These are phyloP conservation scores for Candida hungchunana DNA, from an alignment of 805 yeast genomes.

Conservation along the genomic window DNA sequence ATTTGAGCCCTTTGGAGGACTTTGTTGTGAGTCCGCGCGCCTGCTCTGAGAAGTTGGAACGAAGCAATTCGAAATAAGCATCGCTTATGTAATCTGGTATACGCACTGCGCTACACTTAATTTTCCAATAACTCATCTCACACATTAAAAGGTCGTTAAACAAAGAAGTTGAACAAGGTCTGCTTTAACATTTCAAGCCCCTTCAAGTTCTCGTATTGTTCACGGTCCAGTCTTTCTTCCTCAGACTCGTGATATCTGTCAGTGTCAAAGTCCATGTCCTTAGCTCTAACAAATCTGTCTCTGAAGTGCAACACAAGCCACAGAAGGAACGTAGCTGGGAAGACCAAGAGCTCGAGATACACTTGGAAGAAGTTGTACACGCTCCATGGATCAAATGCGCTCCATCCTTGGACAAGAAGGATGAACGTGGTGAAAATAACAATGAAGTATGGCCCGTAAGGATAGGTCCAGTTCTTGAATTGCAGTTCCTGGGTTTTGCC, in stretches of 20 bases:
- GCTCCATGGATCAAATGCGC: constrained; percentile 43
- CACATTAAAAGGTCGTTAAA: too few relatives aligned
- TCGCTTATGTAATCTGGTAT: too few relatives aligned
- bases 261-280: constrained; percentile 51
- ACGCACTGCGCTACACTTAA: too few relatives aligned
- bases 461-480: constrained; percentile 47
- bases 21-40: too few relatives aligned
- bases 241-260: constrained; percentile 46
- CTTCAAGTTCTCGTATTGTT: constrained; percentile 24
- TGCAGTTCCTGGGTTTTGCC: constrained; percentile 38
- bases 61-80: too few relatives aligned
- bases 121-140: too few relatives aligned
- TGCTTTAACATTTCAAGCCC: constrained; percentile 39
- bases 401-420: constrained; percentile 52
- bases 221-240: constrained; percentile 34
- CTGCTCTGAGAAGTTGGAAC: too few relatives aligned
- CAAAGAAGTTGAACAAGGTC: constrained; percentile 12
- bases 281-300: constrained; percentile 38
- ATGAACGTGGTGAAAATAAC: constrained; percentile 40
- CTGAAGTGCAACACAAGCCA: constrained; percentile 37
- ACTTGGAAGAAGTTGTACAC: constrained; percentile 38
- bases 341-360: constrained; percentile 43
- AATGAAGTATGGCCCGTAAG: constrained; percentile 45
- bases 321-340: constrained; percentile 39
- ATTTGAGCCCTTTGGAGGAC: too few relatives aligned